These are phyloP conservation scores for Lactarius hengduanensis DNA, from an alignment of 768 basidiomycete species.

Conservation along the genomic window DNA sequence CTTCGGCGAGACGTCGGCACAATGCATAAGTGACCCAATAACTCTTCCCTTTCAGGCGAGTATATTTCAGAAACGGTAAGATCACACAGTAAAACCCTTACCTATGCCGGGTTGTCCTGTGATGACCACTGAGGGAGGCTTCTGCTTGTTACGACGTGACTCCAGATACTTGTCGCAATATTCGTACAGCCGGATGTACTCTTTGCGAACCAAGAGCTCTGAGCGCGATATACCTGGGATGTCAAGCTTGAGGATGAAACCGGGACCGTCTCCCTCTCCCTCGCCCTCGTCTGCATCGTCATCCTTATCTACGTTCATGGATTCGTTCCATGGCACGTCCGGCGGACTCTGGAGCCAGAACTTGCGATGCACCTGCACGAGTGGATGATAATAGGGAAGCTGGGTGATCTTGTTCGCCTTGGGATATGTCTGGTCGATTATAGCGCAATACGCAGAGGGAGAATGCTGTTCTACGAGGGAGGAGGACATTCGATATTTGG, in stretches of 20 bases:
- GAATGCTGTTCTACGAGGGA: too few species aligned
- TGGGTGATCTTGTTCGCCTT: too few species aligned
- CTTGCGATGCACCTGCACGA: too few species aligned
- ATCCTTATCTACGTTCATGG: too few species aligned
- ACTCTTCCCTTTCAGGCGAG: neutral
- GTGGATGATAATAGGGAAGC: conserved; percentile 19
- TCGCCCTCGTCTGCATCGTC: neutral
- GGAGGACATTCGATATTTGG: too few species aligned
- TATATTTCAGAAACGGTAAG: neutral
- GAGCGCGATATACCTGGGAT: neutral
- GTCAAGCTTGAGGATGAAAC: neutral
- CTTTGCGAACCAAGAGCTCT: neutral
- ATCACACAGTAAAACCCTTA: neutral
- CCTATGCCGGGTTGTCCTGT: neutral
- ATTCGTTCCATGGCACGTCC: too few species aligned
- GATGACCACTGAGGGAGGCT: neutral
- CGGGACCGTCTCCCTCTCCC: neutral
- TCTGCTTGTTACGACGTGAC: neutral
- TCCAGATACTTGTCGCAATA: neutral
- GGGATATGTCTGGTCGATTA: too few species aligned
- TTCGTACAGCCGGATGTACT: neutral
- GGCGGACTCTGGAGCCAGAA: too few species aligned
- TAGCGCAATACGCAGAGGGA: too few species aligned
- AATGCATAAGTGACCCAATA: neutral
- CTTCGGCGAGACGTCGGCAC: neutral